Conservation (phyloP, 352 stramenopile genomes). For the Thalassiosira livingstoniorum region DNA sequence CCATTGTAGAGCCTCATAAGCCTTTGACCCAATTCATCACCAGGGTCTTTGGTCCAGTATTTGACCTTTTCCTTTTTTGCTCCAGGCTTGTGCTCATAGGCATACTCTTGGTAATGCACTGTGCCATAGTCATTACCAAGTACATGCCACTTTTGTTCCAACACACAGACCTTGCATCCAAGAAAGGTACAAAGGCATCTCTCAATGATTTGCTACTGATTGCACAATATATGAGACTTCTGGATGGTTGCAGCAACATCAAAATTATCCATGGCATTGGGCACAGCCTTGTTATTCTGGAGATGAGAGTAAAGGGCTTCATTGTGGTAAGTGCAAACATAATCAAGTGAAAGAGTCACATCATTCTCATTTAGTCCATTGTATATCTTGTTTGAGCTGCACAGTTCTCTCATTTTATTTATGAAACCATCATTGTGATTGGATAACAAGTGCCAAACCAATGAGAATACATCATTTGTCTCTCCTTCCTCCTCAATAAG, state of each 20-base stretch:
- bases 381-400: too few relatives aligned
- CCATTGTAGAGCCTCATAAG: too few relatives aligned
- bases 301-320: too few relatives aligned
- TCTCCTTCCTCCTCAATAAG: too few relatives aligned
- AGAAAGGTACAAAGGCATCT: conserved; percentile 8
- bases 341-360: too few relatives aligned
- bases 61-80: neutral
- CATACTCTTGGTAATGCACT: neutral
- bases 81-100: neutral
- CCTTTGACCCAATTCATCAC: neutral
- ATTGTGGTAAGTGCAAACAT: too few relatives aligned
- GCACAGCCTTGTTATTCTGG: too few relatives aligned
- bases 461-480: too few relatives aligned
- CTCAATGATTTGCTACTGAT: neutral
- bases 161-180: neutral
- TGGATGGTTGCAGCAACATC: conserved; percentile 5
- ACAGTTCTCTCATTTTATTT: too few relatives aligned
- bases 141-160: neutral
- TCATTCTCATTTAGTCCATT: too few relatives aligned
- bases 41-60: conserved; percentile 17
- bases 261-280: conserved; percentile 13
- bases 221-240: neutral
- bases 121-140: neutral
- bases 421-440: too few relatives aligned
- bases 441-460: too few relatives aligned